Evolutionary conservation across 768 basidiomycete genomes (phyloP).

Genomic region (Kwoniella sp.): DNA sequence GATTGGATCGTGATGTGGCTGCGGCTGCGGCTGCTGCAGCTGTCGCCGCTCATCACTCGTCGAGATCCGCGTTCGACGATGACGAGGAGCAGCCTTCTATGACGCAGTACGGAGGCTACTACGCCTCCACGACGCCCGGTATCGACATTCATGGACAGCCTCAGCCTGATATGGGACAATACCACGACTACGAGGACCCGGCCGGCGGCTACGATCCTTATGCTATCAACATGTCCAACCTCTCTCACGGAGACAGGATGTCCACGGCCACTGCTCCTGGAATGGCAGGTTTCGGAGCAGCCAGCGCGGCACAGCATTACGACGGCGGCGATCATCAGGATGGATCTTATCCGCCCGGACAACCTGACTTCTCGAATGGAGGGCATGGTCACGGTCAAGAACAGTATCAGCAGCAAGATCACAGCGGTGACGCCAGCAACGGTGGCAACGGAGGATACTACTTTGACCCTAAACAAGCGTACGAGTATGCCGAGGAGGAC

Average conservation of each 20-base stretch:
- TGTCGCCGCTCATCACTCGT: conserved; percentile 39
- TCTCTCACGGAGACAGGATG: conserved; percentile 31
- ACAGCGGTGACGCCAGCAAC: neutral
- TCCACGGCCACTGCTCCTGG: conserved; percentile 43
- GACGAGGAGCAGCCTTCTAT: conserved; percentile 50
- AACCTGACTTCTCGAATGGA: conserved; percentile 11
- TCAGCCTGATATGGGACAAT: conserved; percentile 40
- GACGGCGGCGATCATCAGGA: conserved; percentile 19
- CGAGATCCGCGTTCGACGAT: conserved; percentile 49
- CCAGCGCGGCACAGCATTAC: conserved; percentile 29
- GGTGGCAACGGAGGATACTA: conserved; percentile 26
- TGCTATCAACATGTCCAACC: conserved; percentile 35
- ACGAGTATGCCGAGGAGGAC: conserved; percentile 41
- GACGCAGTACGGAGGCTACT: conserved; percentile 54
- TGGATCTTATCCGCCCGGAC: neutral
- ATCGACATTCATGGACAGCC: conserved; percentile 39
- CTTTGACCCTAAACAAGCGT: conserved; percentile 43
- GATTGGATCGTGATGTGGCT: conserved; percentile 56
- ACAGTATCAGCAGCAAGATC: neutral
- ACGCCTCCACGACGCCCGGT: conserved; percentile 44
- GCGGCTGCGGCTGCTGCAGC: conserved; percentile 54
- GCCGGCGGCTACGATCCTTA: conserved; percentile 54
- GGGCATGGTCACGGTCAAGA: neutral
- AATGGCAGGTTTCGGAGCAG: conserved; percentile 45
- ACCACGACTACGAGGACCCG: conserved; percentile 51